Evolutionary conservation across 1,284 basidiomycete species (phyloP), one percentile per base, ranked within the genome.

Genomic region (Ustilago esculenta): DNA sequence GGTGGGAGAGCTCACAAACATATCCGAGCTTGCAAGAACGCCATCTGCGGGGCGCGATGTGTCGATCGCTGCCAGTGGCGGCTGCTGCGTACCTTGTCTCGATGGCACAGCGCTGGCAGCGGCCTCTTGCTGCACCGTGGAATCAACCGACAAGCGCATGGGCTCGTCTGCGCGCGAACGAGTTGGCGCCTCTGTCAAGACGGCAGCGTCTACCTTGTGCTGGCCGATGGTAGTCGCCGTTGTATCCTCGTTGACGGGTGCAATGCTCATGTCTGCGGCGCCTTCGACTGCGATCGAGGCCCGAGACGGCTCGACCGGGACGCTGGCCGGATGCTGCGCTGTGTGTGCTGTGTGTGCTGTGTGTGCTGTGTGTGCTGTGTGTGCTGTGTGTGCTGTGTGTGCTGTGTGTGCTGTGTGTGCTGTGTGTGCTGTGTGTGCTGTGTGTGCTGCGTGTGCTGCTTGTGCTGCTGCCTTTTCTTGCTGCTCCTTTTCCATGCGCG

Each of bases 401-500:
- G 45, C 45, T 21, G 50, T 34, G 17, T 45, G 45, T 8, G 21
- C 32, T 7, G 50, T n/a, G n/a, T n/a, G n/a, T n/a, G n/a, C 44
- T 7, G 15, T 33, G n/a, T 47, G 15, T 10, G 45, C 45, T 21
- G 50, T 34, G 17, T 45, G 45, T 8, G 21, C 32, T 7, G 50
- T n/a, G n/a, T n/a, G n/a, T n/a, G n/a, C 44, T 7, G 15, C 37
- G n/a, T 47, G 15, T 10, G 45, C 45, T 21, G 50, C 37, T 21
- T 45, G 45, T 8, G 21, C 32, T 7, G 50, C 46, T 15, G 52
- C 48, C 40, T 49, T 42, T 23, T 61, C 50, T 17, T 53, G 55
- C 32, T 48, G 33, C 33, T 72, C 58, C 17, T 56, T 51, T 20
- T 63, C 64, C 33, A 47, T 24, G 14, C 59, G 55, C 18, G 69